Conservation (phyloP, 371 early-diverging fungal species). For the Batkoa obscura region DNA sequence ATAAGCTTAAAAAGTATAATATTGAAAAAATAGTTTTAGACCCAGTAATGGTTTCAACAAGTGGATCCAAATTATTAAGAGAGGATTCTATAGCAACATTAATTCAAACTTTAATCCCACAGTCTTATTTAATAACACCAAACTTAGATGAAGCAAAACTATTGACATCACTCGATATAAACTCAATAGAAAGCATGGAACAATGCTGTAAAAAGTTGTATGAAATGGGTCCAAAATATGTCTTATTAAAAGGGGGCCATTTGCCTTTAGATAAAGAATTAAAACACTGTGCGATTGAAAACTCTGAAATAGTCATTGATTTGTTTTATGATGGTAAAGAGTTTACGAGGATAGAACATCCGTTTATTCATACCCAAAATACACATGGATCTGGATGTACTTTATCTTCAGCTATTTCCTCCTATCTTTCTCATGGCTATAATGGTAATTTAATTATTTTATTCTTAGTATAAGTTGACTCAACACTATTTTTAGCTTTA, state of each 20-base stretch:
- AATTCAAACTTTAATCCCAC: slow-evolving; percentile 31
- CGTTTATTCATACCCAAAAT: slow-evolving; percentile 33
- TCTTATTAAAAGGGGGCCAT: slow-evolving; percentile 70
- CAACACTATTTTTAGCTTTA: slow-evolving; percentile 12
- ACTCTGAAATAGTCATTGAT: slow-evolving; percentile 23
- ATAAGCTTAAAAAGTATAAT: slow-evolving; percentile 17
- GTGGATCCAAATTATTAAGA: slow-evolving; percentile 38
- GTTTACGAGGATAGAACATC: slow-evolving; percentile 25
- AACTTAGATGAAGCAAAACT: slow-evolving; percentile 66
- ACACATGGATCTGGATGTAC: slow-evolving; percentile 83
- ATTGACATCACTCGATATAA: slow-evolving; percentile 22
- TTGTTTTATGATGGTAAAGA: slow-evolving; percentile 31
- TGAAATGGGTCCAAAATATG: slow-evolving; percentile 24
- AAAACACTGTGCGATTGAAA: too few relatives aligned
- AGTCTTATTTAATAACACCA: slow-evolving; percentile 52
- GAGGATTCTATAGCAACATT: slow-evolving; percentile 35
- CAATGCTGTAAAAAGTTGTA: slow-evolving; percentile 26
- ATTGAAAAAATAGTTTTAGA: slow-evolving; percentile 41
- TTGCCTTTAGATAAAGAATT: slow-evolving; percentile 23
- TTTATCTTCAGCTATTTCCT: slow-evolving; percentile 58
- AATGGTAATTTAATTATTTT: slow-evolving; percentile 16
- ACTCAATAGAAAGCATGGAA: slow-evolving; percentile 26
- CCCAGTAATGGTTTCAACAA: slow-evolving; percentile 74
- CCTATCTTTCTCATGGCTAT: slow-evolving; percentile 33
- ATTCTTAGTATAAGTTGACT: neutral